Conservation (phyloP, 148 eudicot species). For the Nepenthes gracilis region DNA sequence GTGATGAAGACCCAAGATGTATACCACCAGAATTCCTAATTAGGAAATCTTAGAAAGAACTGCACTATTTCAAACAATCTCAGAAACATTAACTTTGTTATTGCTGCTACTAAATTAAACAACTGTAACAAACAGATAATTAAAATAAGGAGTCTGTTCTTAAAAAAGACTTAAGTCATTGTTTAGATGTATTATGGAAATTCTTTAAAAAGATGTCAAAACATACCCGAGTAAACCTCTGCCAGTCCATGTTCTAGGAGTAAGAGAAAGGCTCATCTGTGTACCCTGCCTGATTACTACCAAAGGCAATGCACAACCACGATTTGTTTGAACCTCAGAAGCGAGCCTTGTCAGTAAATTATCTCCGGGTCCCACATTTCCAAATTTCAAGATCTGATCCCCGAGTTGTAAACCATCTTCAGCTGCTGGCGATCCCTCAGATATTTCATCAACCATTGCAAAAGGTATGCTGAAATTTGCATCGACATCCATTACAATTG, state of each 20-base stretch:
- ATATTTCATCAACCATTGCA: conserved; percentile 85
- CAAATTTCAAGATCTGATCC: conserved; percentile 83
- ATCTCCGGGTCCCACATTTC: conserved; percentile 67
- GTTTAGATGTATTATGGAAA: background rate
- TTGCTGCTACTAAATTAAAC: too few relatives aligned
- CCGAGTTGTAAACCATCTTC: conserved; percentile 98
- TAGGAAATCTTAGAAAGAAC: too few relatives aligned
- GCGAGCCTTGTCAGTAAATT: conserved; percentile 59
- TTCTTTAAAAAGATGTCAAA: background rate
- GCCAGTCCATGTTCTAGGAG: conserved; percentile 89
- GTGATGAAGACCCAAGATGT: too few relatives aligned
- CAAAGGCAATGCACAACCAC: conserved; percentile 40
- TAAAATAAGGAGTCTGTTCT: too few relatives aligned
- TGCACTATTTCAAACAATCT: too few relatives aligned
- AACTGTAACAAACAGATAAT: too few relatives aligned
- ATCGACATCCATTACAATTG: conserved; percentile 37
- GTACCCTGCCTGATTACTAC: conserved; percentile 73
- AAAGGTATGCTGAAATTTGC: conserved; percentile 47
- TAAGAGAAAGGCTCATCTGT: conserved; percentile 37
- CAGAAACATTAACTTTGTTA: too few relatives aligned
- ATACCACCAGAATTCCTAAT: too few relatives aligned
- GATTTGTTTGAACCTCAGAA: conserved; percentile 64
- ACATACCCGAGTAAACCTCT: conserved; percentile 88
- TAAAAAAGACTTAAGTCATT: too few relatives aligned
- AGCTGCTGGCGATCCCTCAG: conserved; percentile 87